A percentile compares a stretch with the other conserved stretches of the same genome.
phyloP scores from a whole-genome alignment of 164 flowering plant species.

The Brasenia schreberi region DNA sequence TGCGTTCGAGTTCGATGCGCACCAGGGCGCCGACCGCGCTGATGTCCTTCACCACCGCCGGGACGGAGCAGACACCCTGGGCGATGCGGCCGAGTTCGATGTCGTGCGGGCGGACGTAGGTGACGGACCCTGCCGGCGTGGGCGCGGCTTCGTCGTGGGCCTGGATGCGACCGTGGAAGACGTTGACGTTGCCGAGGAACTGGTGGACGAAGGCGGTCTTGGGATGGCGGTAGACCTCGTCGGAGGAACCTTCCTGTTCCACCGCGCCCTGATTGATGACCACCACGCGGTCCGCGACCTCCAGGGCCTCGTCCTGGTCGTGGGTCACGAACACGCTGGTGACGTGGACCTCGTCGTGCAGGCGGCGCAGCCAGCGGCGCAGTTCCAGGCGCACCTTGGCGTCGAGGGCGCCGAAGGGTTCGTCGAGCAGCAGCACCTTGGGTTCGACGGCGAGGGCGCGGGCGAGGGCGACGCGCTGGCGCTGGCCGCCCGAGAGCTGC shows the following conservation, averaged over 20 bases:
- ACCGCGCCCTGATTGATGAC: neutral
- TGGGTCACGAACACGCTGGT: neutral
- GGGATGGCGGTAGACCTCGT: neutral
- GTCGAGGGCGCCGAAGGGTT: conserved; percentile 1
- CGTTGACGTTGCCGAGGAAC: neutral
- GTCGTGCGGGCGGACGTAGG: conserved; percentile 1
- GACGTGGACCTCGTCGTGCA: neutral
- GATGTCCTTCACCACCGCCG: neutral
- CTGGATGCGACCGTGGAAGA: neutral
- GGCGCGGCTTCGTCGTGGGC: neutral
- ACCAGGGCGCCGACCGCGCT: neutral
- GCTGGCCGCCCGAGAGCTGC: too few relatives aligned
- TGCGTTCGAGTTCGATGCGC: neutral
- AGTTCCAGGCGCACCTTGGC: neutral
- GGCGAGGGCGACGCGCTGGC: too few relatives aligned
- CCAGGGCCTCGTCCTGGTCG: conserved; percentile 1
- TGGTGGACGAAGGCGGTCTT: neutral
- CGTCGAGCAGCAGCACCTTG: conserved; percentile 1
- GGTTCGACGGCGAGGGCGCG: too few relatives aligned
- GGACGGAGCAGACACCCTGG: neutral
- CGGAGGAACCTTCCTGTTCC: neutral
- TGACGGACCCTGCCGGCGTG: neutral
- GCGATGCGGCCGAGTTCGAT: neutral
- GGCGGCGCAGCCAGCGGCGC: conserved; percentile 1
- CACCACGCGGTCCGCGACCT: neutral